phyloP scores from a whole-genome alignment of 176 grass and related monocot species.

The Triticum timopheevii region DNA sequence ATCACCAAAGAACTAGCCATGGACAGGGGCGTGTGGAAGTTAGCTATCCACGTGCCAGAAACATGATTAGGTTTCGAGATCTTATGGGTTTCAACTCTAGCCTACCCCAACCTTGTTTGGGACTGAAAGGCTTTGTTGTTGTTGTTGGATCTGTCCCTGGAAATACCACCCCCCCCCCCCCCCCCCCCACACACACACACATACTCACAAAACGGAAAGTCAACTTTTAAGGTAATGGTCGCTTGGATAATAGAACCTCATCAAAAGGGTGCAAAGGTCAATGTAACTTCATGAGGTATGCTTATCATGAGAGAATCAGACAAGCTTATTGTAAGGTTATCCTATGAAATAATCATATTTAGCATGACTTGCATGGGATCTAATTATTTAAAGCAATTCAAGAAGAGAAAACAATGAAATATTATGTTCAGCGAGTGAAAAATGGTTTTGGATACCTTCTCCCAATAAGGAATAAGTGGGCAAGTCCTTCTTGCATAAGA shows the following conservation, averaged over 20 bases:
- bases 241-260: not conserved
- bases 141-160: not conserved
- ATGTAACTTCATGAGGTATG: not conserved
- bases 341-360: not conserved
- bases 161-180: not conserved
- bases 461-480: conserved; percentile 84
- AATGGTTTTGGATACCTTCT: conserved; percentile 56
- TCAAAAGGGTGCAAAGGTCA: not conserved
- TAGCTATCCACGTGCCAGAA: too few species aligned
- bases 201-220: too few species aligned
- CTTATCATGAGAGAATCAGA: conserved; percentile 9
- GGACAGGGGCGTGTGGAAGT: too few species aligned
- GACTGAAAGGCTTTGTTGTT: too few species aligned
- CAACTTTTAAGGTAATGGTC: too few species aligned
- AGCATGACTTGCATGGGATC: not conserved
- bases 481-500: conserved; percentile 99
- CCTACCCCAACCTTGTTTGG: too few species aligned
- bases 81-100: too few species aligned
- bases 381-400: conserved; percentile 16
- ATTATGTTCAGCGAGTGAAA: not conserved
- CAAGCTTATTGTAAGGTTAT: not conserved
- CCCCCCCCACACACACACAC: too few species aligned
- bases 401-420: conserved; percentile 1
- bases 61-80: too few species aligned
- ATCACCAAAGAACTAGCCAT: too few species aligned